These are phyloP conservation scores for Taphrina flavorubra DNA, from an alignment of 1,139 yeast genomes.

Conservation along the genomic window DNA sequence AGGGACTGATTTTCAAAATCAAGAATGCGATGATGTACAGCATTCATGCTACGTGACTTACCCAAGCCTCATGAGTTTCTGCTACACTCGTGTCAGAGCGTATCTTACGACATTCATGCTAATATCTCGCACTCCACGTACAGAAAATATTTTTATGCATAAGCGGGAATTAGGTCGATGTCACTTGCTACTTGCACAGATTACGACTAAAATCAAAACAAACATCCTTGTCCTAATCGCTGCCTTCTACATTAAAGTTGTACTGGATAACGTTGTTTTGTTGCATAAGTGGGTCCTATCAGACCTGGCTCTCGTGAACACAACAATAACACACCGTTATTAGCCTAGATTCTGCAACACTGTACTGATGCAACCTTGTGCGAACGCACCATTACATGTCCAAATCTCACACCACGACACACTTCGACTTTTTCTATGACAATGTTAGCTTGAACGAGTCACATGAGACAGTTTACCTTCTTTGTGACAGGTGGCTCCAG, in stretches of 20 bases:
- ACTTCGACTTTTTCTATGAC: conserved; percentile 50
- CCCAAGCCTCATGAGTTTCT: no score
- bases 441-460: neutral
- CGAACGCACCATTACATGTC: neutral
- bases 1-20: no score
- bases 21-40: no score
- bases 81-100: no score
- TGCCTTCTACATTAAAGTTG: neutral
- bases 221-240: neutral
- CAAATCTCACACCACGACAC: conserved; percentile 67
- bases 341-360: neutral
- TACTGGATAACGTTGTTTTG: neutral
- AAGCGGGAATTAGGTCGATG: neutral
- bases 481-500: conserved; percentile 51
- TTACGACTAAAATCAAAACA: conserved; percentile 1
- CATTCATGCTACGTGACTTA: no score
- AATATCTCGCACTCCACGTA: no score
- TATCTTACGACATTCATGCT: no score
- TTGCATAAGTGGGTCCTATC: no score
- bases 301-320: no score
- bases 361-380: neutral
- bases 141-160: no score
- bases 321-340: neutral
- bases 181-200: conserved; percentile 1
- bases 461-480: conserved; percentile 24